Percentiles rank a stretch among this genome's conserved stretches.
These are phyloP conservation scores for Lentinula sp. DNA, from an alignment of 768 basidiomycete genomes.

Conservation along the genomic window DNA sequence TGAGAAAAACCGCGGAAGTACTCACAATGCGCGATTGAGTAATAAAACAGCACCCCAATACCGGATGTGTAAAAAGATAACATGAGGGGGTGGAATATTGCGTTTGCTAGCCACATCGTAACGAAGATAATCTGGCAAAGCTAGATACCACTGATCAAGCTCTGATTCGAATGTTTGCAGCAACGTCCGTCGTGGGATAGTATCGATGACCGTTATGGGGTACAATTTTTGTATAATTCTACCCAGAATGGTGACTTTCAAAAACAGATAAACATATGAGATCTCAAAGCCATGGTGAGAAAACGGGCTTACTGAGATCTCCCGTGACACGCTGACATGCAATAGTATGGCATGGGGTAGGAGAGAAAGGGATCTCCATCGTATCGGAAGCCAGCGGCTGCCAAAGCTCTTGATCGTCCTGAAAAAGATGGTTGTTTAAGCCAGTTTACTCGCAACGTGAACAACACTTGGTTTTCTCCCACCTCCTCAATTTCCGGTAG, in stretches of 20 bases:
- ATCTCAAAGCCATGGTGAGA: slow-evolving; percentile 1
- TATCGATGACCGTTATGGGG: slow-evolving; percentile 51
- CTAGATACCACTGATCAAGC: slow-evolving; percentile 70
- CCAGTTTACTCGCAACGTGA: slow-evolving; percentile 1
- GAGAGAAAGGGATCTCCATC: slow-evolving; percentile 33
- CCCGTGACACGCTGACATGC: slow-evolving; percentile 51
- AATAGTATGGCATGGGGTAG: slow-evolving; percentile 44
- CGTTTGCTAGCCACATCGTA: slow-evolving; percentile 53
- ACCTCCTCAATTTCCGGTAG: slow-evolving; percentile 54
- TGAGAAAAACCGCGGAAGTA: slow-evolving; percentile 9
- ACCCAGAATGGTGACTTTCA: slow-evolving; percentile 58
- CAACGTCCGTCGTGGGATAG: slow-evolving; percentile 39
- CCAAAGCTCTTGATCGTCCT: slow-evolving; percentile 58
- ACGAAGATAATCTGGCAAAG: slow-evolving; percentile 57
- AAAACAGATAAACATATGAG: neutral
- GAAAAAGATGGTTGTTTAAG: slow-evolving; percentile 4
- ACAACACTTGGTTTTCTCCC: neutral
- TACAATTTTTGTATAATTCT: slow-evolving; percentile 64
- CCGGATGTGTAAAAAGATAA: slow-evolving; percentile 64
- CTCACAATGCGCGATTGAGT: slow-evolving; percentile 77
- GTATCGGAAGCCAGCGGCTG: slow-evolving; percentile 35
- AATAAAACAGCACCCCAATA: slow-evolving; percentile 75
- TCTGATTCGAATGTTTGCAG: slow-evolving; percentile 55
- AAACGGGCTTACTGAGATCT: slow-evolving; percentile 45
- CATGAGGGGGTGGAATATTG: slow-evolving; percentile 51